Base-by-base conservation (phyloP, 2,329 filamentous ascomycete genomes). In the Claviceps monticola region DNA sequence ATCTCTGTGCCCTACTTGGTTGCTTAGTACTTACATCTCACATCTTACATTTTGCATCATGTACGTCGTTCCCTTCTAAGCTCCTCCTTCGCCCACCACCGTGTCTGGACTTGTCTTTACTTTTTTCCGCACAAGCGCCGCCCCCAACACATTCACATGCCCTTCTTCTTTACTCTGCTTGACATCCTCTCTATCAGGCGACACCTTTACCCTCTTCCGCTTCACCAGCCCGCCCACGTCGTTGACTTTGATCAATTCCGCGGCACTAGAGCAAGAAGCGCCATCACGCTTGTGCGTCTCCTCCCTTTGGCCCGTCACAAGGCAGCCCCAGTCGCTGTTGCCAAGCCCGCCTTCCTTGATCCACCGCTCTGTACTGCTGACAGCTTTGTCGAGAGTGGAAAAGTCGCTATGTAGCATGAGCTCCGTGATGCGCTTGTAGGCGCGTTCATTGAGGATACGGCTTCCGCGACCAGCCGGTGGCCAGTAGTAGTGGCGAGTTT, bases 361-460 rank as follows among this genome's bases (percentile, higher is more conserved):
- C 86, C 86, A 93, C 50, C 84, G 78, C 49, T 66, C 69, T 2
- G 86, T 87, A 60, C 84, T 88, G 36, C 73, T 71, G 1, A 69
- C 70, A 0, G 84, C 82, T 47, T 83, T 76, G 11, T 78, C 76
- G 3, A 81, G 65, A 8, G 76, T 83, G 1, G 79, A 74, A 64
- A 93, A 93, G 63, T 89, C 85, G 0, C 89, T 76, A 53, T 84
- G 79, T 5, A 90, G 73, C 0, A 93, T 71, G 9, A 88, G 68
- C 57, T 88, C 85, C 19, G 80, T 73, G 8, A 81, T 78, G 11
- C 84, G 78, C 56, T 81, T 80, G 66, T 88, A 89, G 48, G 76
- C 74, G 26, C 72, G 69, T 21, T 84, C 79, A 13, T 78, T 74
- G 3, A 89, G 74, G 11, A 87, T 71, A 17, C 79, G 72, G 48